Conservation (phyloP, 257 asterid genomes). For the Nicotiana knightiana region DNA sequence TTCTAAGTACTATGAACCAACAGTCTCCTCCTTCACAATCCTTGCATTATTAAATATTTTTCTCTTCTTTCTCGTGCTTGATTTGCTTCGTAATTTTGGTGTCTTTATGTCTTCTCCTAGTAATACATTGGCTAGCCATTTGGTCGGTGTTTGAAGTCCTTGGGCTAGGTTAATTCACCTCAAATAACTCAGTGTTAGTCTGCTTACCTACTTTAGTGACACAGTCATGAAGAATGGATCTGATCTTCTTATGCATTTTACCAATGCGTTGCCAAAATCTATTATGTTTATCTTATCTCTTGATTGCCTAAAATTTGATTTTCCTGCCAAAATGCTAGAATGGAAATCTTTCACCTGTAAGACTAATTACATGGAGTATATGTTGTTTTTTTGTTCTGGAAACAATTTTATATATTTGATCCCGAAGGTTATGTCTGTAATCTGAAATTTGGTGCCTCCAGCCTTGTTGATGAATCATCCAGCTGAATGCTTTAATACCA, state of each 20-base stretch:
- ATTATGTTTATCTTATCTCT: background rate
- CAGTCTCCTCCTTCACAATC: too few relatives aligned
- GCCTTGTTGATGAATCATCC: background rate
- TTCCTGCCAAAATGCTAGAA: background rate
- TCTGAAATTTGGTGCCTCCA: background rate
- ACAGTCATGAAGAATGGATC: background rate
- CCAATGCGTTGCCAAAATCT: background rate
- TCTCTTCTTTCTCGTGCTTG: background rate
- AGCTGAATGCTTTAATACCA: background rate
- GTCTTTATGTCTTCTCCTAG: background rate
- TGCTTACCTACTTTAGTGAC: background rate
- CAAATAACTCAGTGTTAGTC: background rate
- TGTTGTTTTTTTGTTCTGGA: background rate
- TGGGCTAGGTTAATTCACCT: background rate
- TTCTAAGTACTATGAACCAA: too few relatives aligned
- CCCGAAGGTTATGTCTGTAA: background rate
- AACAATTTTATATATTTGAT: background rate
- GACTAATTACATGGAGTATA: background rate
- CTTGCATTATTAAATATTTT: background rate
- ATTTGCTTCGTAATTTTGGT: background rate
- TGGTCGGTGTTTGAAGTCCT: conserved; percentile 3
- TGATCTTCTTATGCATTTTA: background rate
- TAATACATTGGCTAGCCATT: background rate
- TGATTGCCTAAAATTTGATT: background rate
- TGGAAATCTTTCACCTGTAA: background rate